Evolutionary conservation across 2,329 filamentous ascomycete species (phyloP), one percentile per base, ranked within the genome.

Genomic region (Fusarium liriodendri): DNA sequence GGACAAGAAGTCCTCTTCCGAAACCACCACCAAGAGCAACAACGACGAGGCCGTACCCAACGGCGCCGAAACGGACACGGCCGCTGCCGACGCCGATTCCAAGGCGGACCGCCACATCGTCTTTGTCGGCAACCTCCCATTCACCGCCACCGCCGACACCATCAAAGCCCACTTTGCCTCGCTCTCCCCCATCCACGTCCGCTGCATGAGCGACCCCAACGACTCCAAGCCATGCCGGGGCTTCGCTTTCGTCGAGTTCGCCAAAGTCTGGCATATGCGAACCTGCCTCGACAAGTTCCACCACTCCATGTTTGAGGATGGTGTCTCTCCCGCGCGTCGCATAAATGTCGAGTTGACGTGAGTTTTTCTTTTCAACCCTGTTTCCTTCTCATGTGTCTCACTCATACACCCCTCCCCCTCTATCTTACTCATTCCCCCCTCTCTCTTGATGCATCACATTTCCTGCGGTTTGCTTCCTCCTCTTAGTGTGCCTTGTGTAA

Each of bases 261-360:
- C 91, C 73, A 89, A 91, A 76, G 97, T 92, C 84, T 93, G 95
- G 83, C 91, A 93, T 80, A 97, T 98, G 95, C 94, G 97, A 87
- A 97, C 94, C 35, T 97, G 95, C 80, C 87, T 98, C 70, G 94
- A 95, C 83, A 91, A 95, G 73, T 96, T 96, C 84, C 95, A 98
- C 84, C 95, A 98, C 84, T 93, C 91, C 69, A 88, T 88, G 73
- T 97, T 98, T 80, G 83, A 87, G 80, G 86, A 91, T 83, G 85
- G 86, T 72, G 71, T 83, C 18, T 86, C 84, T 47, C 81, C 85
- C 18, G 85, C 91, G 61, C 88, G 96, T 77, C 93, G 92, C 83
- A 97, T 98, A 79, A 98, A 98, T 80, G 94, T 98, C 29, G 96
- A 98, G 84, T 84, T 98, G 75, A 98, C 95, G 89, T 95, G 83